Conservation (phyloP, 2,329 filamentous ascomycete species). For the Capronia americana region DNA sequence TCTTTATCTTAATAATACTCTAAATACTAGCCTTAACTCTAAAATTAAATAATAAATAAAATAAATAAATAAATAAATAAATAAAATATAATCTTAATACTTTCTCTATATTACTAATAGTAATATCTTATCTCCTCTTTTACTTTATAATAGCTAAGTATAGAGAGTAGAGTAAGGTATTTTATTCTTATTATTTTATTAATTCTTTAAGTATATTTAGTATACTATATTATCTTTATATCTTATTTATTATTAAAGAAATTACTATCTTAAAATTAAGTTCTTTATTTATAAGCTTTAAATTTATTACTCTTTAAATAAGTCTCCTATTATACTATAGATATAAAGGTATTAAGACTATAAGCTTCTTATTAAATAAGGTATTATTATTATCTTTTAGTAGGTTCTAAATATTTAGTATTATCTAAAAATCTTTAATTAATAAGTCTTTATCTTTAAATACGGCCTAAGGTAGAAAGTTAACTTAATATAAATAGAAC, state of each 20-base stretch:
- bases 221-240: neutral
- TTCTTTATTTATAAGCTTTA: too few relatives aligned
- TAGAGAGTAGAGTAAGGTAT: neutral
- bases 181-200: neutral
- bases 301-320: too few relatives aligned
- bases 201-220: neutral
- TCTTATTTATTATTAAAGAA: neutral
- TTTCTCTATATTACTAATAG: neutral
- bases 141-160: conserved; percentile 10
- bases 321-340: too few relatives aligned
- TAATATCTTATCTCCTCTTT: neutral
- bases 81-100: neutral
- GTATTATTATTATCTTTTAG: too few relatives aligned
- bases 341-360: too few relatives aligned
- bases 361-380: too few relatives aligned
- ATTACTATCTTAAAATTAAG: too few relatives aligned
- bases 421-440: neutral
- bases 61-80: neutral
- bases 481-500: neutral
- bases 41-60: too few relatives aligned
- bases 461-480: neutral
- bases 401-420: neutral
- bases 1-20: neutral
- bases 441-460: neutral
- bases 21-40: neutral